Percentiles rank a stretch among this genome's conserved stretches.
phyloP scores from a whole-genome alignment of 2,329 filamentous ascomycete species.

The Paraphoma sp. region DNA sequence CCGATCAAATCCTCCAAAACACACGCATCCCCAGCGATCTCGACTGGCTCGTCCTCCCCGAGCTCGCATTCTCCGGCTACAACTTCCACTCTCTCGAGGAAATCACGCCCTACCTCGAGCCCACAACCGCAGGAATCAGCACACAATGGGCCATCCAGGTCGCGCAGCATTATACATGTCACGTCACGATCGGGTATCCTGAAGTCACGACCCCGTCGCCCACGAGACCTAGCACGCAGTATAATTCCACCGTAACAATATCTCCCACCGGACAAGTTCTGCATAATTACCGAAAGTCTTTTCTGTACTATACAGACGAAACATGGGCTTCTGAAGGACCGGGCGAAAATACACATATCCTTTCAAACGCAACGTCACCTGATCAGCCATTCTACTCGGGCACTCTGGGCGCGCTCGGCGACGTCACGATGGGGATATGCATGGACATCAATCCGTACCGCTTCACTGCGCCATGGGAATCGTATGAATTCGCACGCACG shows the following conservation, averaged over 20 bases:
- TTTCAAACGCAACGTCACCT: conserved; percentile 22
- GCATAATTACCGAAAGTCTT: conserved; percentile 68
- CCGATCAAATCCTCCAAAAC: conserved; percentile 67
- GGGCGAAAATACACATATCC: conserved; percentile 24
- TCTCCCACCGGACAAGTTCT: conserved; percentile 61
- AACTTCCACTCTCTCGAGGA: conserved; percentile 75
- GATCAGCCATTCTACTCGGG: conserved; percentile 46
- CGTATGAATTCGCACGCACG: conserved; percentile 65
- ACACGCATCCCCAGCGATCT: conserved; percentile 55
- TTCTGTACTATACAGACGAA: conserved; percentile 72
- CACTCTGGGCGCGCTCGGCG: conserved; percentile 42
- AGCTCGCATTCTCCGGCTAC: conserved; percentile 82
- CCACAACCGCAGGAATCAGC: conserved; percentile 68
- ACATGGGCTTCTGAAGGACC: conserved; percentile 65
- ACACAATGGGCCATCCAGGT: conserved; percentile 74
- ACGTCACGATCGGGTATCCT: conserved; percentile 76
- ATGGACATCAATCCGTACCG: conserved; percentile 70
- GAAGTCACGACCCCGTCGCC: conserved; percentile 55
- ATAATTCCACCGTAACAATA: conserved; percentile 67
- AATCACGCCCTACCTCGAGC: conserved; percentile 74
- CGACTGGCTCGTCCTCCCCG: conserved; percentile 76
- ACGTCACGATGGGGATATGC: conserved; percentile 56
- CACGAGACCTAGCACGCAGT: conserved; percentile 47
- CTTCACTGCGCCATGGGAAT: conserved; percentile 64
- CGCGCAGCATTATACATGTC: conserved; percentile 70